phyloP scores from a whole-genome alignment of 192 early-diverging fungal genomes.

The Coemansia sp. region DNA sequence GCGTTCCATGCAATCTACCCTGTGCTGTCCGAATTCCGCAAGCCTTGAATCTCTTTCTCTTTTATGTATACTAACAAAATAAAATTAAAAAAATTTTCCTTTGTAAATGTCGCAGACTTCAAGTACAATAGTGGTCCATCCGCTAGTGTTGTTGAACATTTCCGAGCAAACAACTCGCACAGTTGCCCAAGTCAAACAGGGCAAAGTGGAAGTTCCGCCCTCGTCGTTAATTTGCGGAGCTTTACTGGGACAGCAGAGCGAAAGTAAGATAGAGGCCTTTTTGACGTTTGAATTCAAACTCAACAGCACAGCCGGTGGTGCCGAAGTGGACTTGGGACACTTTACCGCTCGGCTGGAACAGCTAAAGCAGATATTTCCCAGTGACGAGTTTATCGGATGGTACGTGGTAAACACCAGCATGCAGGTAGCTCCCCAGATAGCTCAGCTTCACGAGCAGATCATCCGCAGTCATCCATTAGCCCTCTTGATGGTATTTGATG shows the following conservation, averaged over 20 bases:
- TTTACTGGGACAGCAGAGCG: constrained; percentile 37
- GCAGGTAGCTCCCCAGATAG: constrained; percentile 11
- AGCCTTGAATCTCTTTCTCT: constrained; percentile 38
- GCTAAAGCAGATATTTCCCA: constrained; percentile 40
- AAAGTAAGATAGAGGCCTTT: constrained; percentile 33
- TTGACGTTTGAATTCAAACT: constrained; percentile 48
- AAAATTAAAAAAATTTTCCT: not conserved
- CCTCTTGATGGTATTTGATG: constrained; percentile 47
- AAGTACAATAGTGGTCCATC: constrained; percentile 40
- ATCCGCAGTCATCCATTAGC: constrained; percentile 22
- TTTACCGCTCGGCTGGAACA: constrained; percentile 28
- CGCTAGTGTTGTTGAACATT: constrained; percentile 48
- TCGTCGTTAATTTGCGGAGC: constrained; percentile 24
- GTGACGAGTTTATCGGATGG: constrained; percentile 47
- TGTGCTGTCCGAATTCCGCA: constrained; percentile 85
- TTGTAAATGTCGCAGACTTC: constrained; percentile 15
- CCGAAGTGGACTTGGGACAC: constrained; percentile 21
- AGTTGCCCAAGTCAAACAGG: constrained; percentile 21
- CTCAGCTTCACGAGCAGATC: constrained; percentile 32
- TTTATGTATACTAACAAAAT: constrained; percentile 2
- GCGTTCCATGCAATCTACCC: constrained; percentile 98
- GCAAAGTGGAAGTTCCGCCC: constrained; percentile 10
- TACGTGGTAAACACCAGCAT: constrained; percentile 30
- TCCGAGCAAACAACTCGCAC: constrained; percentile 51
- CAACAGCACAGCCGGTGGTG: not conserved